A percentile compares a stretch with the other conserved stretches of the same genome.
phyloP scores from a whole-genome alignment of 1,139 yeast species.

The Lodderomyces elongisporus region DNA sequence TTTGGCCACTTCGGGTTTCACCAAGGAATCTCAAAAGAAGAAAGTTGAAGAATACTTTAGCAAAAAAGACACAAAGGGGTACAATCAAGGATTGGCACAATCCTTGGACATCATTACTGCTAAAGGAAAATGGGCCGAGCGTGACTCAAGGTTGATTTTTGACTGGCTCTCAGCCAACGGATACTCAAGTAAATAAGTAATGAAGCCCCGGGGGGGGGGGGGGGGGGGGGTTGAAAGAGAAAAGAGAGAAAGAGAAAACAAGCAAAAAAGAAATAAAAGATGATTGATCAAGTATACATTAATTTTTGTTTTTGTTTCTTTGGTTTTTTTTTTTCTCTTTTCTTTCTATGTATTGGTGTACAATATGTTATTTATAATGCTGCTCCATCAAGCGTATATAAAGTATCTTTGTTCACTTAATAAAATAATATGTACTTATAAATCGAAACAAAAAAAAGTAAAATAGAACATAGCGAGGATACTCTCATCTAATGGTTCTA shows the following conservation, averaged over 20 bases:
- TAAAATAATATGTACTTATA: no score
- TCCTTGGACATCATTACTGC: conserved; percentile 62
- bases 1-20: conserved; percentile 59
- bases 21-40: conserved; percentile 53
- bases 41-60: conserved; percentile 57
- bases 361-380: no score
- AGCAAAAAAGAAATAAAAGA: background rate
- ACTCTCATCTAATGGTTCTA: background rate
- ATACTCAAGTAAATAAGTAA: conserved; percentile 26
- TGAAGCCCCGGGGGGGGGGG: no score
- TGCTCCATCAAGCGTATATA: no score
- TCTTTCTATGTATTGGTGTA: no score
- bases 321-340: background rate
- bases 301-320: background rate
- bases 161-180: conserved; percentile 51
- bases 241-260: background rate
- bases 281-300: background rate
- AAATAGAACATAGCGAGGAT: no score
- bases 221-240: no score
- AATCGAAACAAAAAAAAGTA: no score
- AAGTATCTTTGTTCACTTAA: no score
- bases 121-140: conserved; percentile 59
- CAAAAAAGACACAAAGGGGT: conserved; percentile 63
- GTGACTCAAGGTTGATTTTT: conserved; percentile 53
- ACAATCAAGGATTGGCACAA: conserved; percentile 68